Conservation (phyloP, 768 basidiomycete genomes). For the Amanita subjunquillea region DNA sequence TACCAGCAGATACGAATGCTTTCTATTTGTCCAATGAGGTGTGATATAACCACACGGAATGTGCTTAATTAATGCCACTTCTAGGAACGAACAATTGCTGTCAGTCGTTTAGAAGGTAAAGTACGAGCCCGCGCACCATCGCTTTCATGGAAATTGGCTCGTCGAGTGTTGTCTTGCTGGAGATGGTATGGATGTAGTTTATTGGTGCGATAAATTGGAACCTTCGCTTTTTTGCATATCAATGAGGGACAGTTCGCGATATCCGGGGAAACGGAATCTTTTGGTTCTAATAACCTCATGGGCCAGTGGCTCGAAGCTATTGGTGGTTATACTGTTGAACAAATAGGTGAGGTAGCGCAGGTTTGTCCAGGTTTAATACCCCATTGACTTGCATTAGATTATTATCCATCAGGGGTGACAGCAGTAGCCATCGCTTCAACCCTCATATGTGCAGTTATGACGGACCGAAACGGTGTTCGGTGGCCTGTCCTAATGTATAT, state of each 20-base stretch:
- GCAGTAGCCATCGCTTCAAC: slow-evolving; percentile 58
- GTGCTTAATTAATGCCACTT: background rate
- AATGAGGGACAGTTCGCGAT: slow-evolving; percentile 40
- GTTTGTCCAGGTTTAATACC: background rate
- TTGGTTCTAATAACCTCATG: slow-evolving; percentile 61
- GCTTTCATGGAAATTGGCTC: slow-evolving; percentile 35
- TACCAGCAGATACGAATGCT: slow-evolving; percentile 51
- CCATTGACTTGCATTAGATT: slow-evolving; percentile 11
- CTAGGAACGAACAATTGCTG: slow-evolving; percentile 47
- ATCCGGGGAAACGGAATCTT: slow-evolving; percentile 40
- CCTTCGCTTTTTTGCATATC: background rate
- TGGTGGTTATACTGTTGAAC: slow-evolving; percentile 52
- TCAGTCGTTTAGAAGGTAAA: slow-evolving; percentile 32
- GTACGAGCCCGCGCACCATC: slow-evolving; percentile 30
- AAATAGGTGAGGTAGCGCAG: slow-evolving; percentile 30
- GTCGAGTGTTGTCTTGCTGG: slow-evolving; percentile 47
- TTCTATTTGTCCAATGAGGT: slow-evolving; percentile 39
- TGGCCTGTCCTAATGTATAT: slow-evolving; percentile 63
- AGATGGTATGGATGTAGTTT: slow-evolving; percentile 61
- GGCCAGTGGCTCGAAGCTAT: slow-evolving; percentile 59
- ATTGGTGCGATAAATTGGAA: slow-evolving; percentile 24
- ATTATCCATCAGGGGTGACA: slow-evolving; percentile 53
- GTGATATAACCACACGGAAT: too few species aligned
- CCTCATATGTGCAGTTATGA: slow-evolving; percentile 52
- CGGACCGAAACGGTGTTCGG: slow-evolving; percentile 43